Conservation (phyloP, 164 flowering plant genomes). For the Stephania japonica region DNA sequence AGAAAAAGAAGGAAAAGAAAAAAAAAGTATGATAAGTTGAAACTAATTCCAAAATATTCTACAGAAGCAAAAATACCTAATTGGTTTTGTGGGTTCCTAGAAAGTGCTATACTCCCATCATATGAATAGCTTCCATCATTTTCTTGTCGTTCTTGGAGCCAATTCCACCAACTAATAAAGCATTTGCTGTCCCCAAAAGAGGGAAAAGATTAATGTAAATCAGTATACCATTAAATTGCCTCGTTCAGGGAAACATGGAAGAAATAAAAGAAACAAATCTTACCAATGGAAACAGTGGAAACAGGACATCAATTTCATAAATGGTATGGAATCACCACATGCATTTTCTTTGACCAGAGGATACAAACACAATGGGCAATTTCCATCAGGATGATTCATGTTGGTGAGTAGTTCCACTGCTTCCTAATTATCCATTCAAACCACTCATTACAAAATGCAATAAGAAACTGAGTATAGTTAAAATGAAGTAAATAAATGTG, state of each 20-base stretch:
- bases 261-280: not conserved
- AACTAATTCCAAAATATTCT: not conserved
- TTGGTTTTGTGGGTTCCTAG: slow-evolving; percentile 15
- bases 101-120: slow-evolving; percentile 13
- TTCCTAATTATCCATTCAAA: slow-evolving; percentile 42
- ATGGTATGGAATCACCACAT: slow-evolving; percentile 34
- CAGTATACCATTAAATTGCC: not conserved
- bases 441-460: slow-evolving; percentile 3
- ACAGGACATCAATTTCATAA: slow-evolving; percentile 99
- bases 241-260: not conserved
- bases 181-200: slow-evolving; percentile 56
- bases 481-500: not conserved
- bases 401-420: slow-evolving; percentile 70
- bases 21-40: no score
- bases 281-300: slow-evolving; percentile 95
- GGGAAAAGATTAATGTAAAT: slow-evolving; percentile 4
- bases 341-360: slow-evolving; percentile 56
- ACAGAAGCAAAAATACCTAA: slow-evolving; percentile 23
- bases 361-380: slow-evolving; percentile 80
- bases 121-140: slow-evolving; percentile 15
- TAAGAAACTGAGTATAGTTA: not conserved
- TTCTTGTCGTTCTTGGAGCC: slow-evolving; percentile 51
- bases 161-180: slow-evolving; percentile 88
- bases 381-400: slow-evolving; percentile 94
- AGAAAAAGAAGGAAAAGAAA: no score